Conservation (phyloP, 306 rosid genomes). For the Argentina anserina region DNA sequence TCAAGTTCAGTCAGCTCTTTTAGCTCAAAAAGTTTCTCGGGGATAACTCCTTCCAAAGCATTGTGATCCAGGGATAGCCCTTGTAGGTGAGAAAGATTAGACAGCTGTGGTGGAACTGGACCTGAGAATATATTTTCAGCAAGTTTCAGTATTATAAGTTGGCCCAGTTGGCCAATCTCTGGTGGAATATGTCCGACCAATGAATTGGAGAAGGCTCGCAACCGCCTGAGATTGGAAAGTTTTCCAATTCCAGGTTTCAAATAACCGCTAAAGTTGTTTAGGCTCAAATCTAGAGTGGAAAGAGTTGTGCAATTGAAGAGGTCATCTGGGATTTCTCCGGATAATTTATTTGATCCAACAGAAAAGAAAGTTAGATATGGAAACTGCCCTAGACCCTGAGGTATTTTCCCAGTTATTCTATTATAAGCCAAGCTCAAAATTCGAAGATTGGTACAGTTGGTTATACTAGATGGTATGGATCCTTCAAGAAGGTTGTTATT, state of each 20-base stretch:
- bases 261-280: slow-evolving; percentile 50
- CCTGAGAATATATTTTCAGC: slow-evolving; percentile 63
- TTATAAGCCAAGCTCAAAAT: slow-evolving; percentile 44
- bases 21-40: slow-evolving; percentile 50
- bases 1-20: slow-evolving; percentile 39
- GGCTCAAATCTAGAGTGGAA: slow-evolving; percentile 39
- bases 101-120: slow-evolving; percentile 55
- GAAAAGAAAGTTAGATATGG: slow-evolving; percentile 59
- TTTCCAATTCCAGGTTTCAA: slow-evolving; percentile 57
- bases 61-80: slow-evolving; percentile 52
- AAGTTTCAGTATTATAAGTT: slow-evolving; percentile 44
- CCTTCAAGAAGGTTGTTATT: slow-evolving; percentile 40
- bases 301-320: slow-evolving; percentile 69
- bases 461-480: slow-evolving; percentile 60
- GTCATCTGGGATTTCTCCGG: slow-evolving; percentile 78
- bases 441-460: slow-evolving; percentile 56
- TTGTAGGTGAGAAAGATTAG: slow-evolving; percentile 64
- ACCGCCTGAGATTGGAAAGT: slow-evolving; percentile 41
- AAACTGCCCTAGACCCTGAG: slow-evolving; percentile 54
- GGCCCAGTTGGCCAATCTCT: slow-evolving; percentile 61
- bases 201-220: slow-evolving; percentile 40
- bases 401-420: slow-evolving; percentile 56
- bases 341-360: slow-evolving; percentile 44
- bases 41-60: slow-evolving; percentile 60
- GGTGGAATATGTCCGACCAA: slow-evolving; percentile 66